A percentile compares a stretch with the other conserved stretches of the same genome.
These are phyloP conservation scores for Austroboletus eburneus DNA, from an alignment of 768 basidiomycete genomes.

Conservation along the genomic window DNA sequence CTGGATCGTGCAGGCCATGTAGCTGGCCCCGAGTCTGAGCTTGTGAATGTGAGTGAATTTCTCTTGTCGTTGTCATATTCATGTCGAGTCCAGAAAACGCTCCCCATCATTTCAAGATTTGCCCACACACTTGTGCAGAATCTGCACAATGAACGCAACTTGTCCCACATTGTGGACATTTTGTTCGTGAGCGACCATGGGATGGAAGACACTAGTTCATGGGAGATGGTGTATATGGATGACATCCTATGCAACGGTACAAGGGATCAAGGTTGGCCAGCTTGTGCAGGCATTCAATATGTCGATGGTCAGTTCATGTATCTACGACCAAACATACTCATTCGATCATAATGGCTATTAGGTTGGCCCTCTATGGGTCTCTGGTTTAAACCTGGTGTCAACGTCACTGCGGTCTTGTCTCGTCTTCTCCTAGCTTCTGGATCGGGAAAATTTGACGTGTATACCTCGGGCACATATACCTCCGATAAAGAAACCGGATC, in stretches of 20 bases:
- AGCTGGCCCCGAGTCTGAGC: constrained; percentile 58
- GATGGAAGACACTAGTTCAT: constrained; percentile 80
- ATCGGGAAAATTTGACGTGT: constrained; percentile 59
- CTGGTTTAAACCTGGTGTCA: constrained; percentile 58
- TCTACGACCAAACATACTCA: neutral
- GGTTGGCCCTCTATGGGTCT: constrained; percentile 88
- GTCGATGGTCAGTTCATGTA: constrained; percentile 10
- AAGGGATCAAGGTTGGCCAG: constrained; percentile 10
- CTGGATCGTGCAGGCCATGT: constrained; percentile 81
- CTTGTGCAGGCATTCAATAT: constrained; percentile 7
- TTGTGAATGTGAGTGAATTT: constrained; percentile 55
- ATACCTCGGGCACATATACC: constrained; percentile 13
- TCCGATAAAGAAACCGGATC: neutral
- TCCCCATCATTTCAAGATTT: constrained; percentile 63
- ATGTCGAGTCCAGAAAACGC: constrained; percentile 47
- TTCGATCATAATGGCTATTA: constrained; percentile 12
- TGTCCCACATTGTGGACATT: constrained; percentile 77
- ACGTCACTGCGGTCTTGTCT: constrained; percentile 50
- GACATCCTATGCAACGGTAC: constrained; percentile 28
- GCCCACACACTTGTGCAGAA: constrained; percentile 41
- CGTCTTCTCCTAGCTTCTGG: constrained; percentile 47
- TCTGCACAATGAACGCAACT: constrained; percentile 63
- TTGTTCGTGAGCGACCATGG: constrained; percentile 86
- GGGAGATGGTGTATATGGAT: constrained; percentile 72
- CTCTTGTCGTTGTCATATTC: neutral